phyloP scores from a whole-genome alignment of 257 asterid species.

The Galeopsis tetrahit region DNA sequence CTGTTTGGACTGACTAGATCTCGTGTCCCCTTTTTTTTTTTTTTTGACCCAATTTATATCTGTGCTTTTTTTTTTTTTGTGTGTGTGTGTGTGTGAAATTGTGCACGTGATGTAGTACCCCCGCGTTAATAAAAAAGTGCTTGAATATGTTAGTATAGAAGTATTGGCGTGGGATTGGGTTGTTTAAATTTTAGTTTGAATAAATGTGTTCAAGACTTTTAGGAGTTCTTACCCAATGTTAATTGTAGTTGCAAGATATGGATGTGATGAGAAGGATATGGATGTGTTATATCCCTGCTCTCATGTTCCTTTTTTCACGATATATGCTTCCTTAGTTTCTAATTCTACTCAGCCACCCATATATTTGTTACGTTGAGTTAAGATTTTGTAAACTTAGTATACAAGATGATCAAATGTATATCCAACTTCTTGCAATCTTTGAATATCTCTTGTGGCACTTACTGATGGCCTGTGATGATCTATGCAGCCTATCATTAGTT shows the following conservation, averaged over 20 bases:
- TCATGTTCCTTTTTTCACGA: neutral
- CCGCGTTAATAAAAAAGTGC: neutral
- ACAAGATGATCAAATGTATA: neutral
- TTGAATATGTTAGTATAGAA: slow-evolving; percentile 4
- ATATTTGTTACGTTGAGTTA: neutral
- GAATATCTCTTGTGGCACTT: slow-evolving; percentile 1
- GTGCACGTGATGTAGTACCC: neutral
- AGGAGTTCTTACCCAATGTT: neutral
- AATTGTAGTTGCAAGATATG: neutral
- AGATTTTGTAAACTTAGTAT: neutral
- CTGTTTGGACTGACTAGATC: slow-evolving; percentile 21
- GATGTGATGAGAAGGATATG: neutral
- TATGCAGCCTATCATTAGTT: neutral
- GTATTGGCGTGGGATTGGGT: slow-evolving; percentile 1
- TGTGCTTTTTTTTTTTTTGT: neutral
- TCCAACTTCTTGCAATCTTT: neutral
- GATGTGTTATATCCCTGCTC: too few relatives aligned
- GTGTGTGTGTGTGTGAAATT: neutral
- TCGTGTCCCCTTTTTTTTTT: neutral
- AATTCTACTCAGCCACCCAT: too few relatives aligned
- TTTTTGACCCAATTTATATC: neutral
- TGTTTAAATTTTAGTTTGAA: neutral
- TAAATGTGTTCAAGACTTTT: neutral
- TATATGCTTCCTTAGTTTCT: neutral
- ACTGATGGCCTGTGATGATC: neutral